phyloP scores from a whole-genome alignment of 352 stramenopile species.

The Globisporangium viniferum region DNA sequence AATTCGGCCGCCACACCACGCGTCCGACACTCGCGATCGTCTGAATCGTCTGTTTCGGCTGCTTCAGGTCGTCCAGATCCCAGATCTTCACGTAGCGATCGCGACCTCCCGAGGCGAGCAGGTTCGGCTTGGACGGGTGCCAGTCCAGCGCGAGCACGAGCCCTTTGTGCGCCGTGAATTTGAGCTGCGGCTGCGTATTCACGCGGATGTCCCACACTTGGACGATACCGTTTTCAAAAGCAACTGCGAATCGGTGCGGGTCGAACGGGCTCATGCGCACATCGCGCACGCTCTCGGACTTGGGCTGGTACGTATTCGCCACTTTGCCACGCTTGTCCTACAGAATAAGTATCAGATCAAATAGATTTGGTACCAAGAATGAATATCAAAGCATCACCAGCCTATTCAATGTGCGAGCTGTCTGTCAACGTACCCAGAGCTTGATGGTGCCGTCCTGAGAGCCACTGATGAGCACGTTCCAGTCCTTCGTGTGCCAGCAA shows the following conservation, averaged over 20 bases:
- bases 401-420: neutral
- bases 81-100: conserved; percentile 89
- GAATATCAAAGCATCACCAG: neutral
- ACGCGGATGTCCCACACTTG: conserved; percentile 88
- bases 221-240: conserved; percentile 85
- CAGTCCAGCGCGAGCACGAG: conserved; percentile 83
- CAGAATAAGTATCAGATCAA: neutral
- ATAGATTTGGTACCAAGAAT: neutral
- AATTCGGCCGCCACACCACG: conserved; percentile 77
- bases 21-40: conserved; percentile 83
- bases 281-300: conserved; percentile 84
- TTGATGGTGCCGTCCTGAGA: conserved; percentile 88
- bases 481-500: conserved; percentile 82
- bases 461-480: conserved; percentile 79
- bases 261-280: conserved; percentile 76
- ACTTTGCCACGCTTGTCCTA: conserved; percentile 81
- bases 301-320: conserved; percentile 75
- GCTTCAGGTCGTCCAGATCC: conserved; percentile 64
- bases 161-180: conserved; percentile 86
- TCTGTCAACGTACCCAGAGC: conserved; percentile 54
- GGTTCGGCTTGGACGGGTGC: conserved; percentile 62
- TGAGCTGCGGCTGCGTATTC: conserved; percentile 74
- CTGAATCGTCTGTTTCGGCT: conserved; percentile 83
- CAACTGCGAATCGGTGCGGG: conserved; percentile 72
- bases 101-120: conserved; percentile 76